phyloP scores from a whole-genome alignment of 306 rosid genomes.

The Herpetospermum pedunculosum region DNA sequence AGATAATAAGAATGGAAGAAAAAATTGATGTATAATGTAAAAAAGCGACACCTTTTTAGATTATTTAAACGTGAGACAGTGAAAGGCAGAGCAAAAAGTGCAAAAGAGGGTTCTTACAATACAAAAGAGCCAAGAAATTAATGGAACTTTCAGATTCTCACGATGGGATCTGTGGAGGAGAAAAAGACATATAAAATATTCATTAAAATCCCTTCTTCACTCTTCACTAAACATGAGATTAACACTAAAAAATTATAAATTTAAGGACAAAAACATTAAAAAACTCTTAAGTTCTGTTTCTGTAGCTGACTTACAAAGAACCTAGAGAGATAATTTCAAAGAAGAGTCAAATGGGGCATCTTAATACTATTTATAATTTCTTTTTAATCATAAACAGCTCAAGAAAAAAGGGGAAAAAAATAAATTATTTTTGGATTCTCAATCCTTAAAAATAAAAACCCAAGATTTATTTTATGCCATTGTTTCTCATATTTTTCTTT shows the following conservation, averaged over 20 bases:
- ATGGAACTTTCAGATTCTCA: conserved; percentile 27
- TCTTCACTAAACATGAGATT: background rate
- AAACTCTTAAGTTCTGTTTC: too few relatives aligned
- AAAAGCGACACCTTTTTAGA: background rate
- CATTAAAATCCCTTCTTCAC: background rate
- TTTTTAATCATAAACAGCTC: background rate
- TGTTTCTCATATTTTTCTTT: background rate
- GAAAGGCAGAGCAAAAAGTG: conserved; percentile 15
- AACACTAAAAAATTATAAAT: background rate
- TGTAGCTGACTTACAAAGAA: background rate
- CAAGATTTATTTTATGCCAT: background rate
- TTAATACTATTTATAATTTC: background rate
- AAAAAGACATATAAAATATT: conserved; percentile 22
- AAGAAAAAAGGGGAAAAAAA: background rate
- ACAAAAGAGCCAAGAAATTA: conserved; percentile 6
- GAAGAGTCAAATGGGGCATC: background rate
- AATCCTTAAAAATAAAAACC: background rate
- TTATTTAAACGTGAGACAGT: conserved; percentile 9
- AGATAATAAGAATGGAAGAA: background rate
- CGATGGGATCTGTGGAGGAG: conserved; percentile 44
- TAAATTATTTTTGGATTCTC: background rate
- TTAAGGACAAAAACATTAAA: background rate
- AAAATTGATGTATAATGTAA: background rate
- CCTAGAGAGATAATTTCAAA: background rate
- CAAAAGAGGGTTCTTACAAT: background rate